Evolutionary conservation across 1,139 yeast species (phyloP).

Genomic region (Arxiozyma telluris): DNA sequence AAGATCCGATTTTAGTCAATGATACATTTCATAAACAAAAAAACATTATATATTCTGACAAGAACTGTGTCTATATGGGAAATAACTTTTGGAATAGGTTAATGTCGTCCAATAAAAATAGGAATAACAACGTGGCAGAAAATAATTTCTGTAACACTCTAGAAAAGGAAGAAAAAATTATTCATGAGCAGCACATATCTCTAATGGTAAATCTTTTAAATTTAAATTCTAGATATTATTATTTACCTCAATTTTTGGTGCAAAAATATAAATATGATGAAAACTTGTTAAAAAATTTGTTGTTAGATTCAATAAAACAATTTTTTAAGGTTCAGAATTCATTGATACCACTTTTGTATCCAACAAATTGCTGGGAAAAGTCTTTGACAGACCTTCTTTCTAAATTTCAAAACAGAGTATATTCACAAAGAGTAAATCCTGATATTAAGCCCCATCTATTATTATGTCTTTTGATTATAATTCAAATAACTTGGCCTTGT

Average conservation of each 20-base stretch:
- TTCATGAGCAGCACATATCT: neutral
- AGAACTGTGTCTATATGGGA: constrained; percentile 14
- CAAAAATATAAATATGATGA: constrained; percentile 15
- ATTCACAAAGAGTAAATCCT: neutral
- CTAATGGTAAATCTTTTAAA: constrained; percentile 9
- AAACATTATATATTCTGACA: constrained; percentile 11
- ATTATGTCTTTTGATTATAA: constrained; percentile 17
- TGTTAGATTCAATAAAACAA: constrained; percentile 12
- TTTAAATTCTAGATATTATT: constrained; percentile 12
- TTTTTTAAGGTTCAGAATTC: constrained; percentile 21
- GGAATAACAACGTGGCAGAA: neutral
- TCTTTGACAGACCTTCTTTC: constrained; percentile 3
- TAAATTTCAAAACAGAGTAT: neutral
- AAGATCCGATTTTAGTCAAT: constrained; percentile 20
- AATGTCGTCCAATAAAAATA: neutral
- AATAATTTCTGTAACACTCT: neutral
- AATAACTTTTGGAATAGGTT: constrained; percentile 22
- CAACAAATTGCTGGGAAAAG: constrained; percentile 9
- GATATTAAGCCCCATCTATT: constrained; percentile 4
- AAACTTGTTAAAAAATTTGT: constrained; percentile 9
- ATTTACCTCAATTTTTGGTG: constrained; percentile 21
- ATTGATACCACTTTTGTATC: constrained; percentile 23
- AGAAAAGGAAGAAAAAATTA: neutral
- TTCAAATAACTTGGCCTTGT: constrained; percentile 27
- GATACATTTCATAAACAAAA: constrained; percentile 24